Percentiles rank a stretch among this genome's conserved stretches.
These are phyloP conservation scores for Aspergillus panamensis DNA, from an alignment of 495 filamentous ascomycete species.

Conservation along the genomic window DNA sequence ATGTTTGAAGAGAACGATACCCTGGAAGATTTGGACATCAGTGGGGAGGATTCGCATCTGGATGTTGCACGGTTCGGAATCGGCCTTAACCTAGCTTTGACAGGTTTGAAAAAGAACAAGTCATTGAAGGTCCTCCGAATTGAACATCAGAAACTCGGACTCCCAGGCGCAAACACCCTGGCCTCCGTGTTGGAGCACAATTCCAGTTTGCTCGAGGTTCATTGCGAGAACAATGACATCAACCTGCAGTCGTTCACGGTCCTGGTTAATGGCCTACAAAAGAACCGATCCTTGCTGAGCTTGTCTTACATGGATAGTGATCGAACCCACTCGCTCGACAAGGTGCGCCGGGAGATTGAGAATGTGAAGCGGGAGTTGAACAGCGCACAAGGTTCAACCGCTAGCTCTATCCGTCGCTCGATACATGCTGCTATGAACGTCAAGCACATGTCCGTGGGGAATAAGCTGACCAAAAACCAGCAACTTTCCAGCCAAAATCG, in stretches of 20 bases:
- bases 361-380: conserved; percentile 45
- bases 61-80: conserved; percentile 82
- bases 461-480: conserved; percentile 35
- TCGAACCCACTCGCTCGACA: conserved; percentile 57
- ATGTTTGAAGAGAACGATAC: conserved; percentile 79
- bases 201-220: conserved; percentile 58
- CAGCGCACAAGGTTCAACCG: conserved; percentile 29
- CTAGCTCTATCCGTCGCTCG: conserved; percentile 47
- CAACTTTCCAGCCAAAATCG: conserved; percentile 24
- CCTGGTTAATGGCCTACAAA: conserved; percentile 66
- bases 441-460: conserved; percentile 29
- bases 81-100: conserved; percentile 73
- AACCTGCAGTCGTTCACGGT: conserved; percentile 75
- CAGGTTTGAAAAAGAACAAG: conserved; percentile 70
- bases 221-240: conserved; percentile 78
- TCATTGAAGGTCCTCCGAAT: conserved; percentile 73
- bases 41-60: conserved; percentile 82
- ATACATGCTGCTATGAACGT: conserved; percentile 41
- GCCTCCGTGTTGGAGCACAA: conserved; percentile 75
- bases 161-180: conserved; percentile 71
- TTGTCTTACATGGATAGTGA: conserved; percentile 66
- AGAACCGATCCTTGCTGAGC: conserved; percentile 61
- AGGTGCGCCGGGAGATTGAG: conserved; percentile 56
- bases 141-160: conserved; percentile 60
- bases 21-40: conserved; percentile 76